A percentile compares a stretch with the other conserved stretches of the same genome.
These are phyloP conservation scores for Mycena capillaripes DNA, from an alignment of 768 basidiomycete genomes.

Conservation along the genomic window DNA sequence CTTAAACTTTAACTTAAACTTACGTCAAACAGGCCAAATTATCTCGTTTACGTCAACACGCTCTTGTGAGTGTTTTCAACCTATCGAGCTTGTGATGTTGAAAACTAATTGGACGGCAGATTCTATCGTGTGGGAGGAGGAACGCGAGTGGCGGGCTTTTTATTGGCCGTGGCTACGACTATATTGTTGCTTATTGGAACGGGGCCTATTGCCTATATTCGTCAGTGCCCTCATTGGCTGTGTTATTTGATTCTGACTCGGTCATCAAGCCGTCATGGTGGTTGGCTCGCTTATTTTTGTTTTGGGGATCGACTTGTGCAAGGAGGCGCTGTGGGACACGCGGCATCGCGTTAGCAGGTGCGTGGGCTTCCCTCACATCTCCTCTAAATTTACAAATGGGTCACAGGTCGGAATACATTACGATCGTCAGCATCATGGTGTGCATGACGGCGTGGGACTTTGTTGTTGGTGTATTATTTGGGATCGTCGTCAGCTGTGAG, in stretches of 20 bases:
- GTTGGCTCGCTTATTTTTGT: conserved; percentile 95
- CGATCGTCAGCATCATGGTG: conserved; percentile 88
- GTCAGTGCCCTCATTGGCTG: conserved; percentile 59
- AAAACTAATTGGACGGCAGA: conserved; percentile 45
- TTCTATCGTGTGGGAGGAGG: conserved; percentile 96
- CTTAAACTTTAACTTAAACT: neutral
- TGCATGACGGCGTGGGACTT: conserved; percentile 97
- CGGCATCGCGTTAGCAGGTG: conserved; percentile 86
- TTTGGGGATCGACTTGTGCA: conserved; percentile 92
- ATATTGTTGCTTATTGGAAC: conserved; percentile 87
- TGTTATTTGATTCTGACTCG: neutral
- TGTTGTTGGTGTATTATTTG: conserved; percentile 92
- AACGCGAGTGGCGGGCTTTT: conserved; percentile 85
- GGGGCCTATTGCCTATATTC: conserved; percentile 91
- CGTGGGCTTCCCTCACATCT: conserved; percentile 33
- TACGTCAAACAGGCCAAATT: conserved; percentile 72
- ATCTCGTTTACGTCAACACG: conserved; percentile 91
- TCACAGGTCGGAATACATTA: conserved; percentile 82
- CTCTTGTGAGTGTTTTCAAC: conserved; percentile 64
- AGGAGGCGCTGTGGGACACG: conserved; percentile 98
- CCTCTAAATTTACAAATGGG: neutral
- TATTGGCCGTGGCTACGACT: conserved; percentile 84
- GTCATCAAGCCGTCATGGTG: conserved; percentile 82
- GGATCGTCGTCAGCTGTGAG: conserved; percentile 92
- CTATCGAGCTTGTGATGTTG: neutral